Evolutionary conservation across 495 filamentous ascomycete species (phyloP), one percentile per base, ranked within the genome.

Genomic region (Hypomontagnella submonticulosa): DNA sequence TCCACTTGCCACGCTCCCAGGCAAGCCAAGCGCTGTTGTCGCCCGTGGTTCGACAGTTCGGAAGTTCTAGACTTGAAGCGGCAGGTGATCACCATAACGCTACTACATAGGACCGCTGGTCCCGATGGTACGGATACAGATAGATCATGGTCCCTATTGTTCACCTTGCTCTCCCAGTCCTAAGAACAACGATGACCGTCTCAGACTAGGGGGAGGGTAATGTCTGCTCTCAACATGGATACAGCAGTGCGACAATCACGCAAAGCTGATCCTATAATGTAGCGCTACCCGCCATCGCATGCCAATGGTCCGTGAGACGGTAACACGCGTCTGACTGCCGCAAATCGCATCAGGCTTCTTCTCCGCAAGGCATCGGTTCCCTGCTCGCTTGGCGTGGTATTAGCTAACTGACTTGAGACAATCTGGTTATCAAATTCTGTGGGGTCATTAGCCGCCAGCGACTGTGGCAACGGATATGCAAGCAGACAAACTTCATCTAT

Each of bases 1-100:
- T 73, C 71, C 71, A 71, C 71, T 57, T 61, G 60, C 68, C 67
- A 73, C 47, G 68, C 68, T 69, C 56, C 54, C 57, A 68, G 49
- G 42, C 19, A 48, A 44, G 48, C 57, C 57, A 66, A 66, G 62
- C 15, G 32, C 40, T 36, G 20, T 56, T 33, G 46, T 47, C 49
- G 57, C 37, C 57, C 56, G 55, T 56, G 55, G 60, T 57, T 60
- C 54, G 61, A 59, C 61, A 19, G 16, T 44, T 53, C 33, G 53
- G 10, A 42, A 55, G 50, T 46, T 61, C 66, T 66, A 72, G 53
- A 48, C 67, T 56, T 56, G 63, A 67, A 61, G 11, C 9, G 51
- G 67, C 37, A 68, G 62, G 60, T 66, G 63, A 64, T 69, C 60
- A 68, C 44, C 60, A 40, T 30, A 5, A 59, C 50, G 32, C 53